These are phyloP conservation scores for Bipolaris cookei DNA, from an alignment of 2,329 filamentous ascomycete species.

Conservation along the genomic window DNA sequence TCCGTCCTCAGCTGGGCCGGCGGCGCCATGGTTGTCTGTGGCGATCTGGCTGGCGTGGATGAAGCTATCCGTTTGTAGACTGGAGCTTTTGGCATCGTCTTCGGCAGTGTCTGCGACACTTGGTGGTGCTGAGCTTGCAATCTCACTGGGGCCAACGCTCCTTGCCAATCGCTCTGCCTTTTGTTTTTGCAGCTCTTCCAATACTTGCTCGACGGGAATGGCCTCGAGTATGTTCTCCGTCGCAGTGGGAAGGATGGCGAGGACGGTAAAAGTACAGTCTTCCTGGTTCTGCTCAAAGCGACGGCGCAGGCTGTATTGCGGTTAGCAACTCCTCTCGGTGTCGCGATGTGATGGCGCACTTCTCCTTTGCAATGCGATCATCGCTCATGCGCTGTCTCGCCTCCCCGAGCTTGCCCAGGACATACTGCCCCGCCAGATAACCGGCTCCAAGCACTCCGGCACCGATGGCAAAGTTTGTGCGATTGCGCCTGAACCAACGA, in stretches of 20 bases:
- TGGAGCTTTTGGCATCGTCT: constrained; percentile 80
- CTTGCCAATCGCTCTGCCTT: constrained; percentile 75
- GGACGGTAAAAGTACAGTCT: constrained; percentile 96
- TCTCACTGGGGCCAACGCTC: constrained; percentile 63
- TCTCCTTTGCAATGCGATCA: constrained; percentile 94
- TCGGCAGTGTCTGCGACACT: constrained; percentile 69
- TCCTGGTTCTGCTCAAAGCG: constrained; percentile 99
- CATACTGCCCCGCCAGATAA: constrained; percentile 92
- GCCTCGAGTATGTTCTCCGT: constrained; percentile 87
- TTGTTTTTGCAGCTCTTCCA: constrained; percentile 92
- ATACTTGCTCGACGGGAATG: constrained; percentile 90
- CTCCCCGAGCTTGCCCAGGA: constrained; percentile 87
- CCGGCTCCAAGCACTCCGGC: constrained; percentile 86
- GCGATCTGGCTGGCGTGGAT: constrained; percentile 79
- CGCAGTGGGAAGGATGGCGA: constrained; percentile 91
- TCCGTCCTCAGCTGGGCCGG: constrained; percentile 41
- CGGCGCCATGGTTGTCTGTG: constrained; percentile 57
- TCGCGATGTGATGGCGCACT: constrained; percentile 63
- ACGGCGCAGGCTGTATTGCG: constrained; percentile 73
- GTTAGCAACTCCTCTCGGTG: constrained; percentile 3
- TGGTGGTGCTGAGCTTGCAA: constrained; percentile 64
- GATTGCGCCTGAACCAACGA: constrained; percentile 91
- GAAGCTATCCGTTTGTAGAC: constrained; percentile 80
- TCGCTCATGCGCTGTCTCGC: constrained; percentile 95
- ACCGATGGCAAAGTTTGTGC: constrained; percentile 86